These are phyloP conservation scores for Emmonsia crescens DNA, from an alignment of 2,329 filamentous ascomycete genomes.

Conservation along the genomic window DNA sequence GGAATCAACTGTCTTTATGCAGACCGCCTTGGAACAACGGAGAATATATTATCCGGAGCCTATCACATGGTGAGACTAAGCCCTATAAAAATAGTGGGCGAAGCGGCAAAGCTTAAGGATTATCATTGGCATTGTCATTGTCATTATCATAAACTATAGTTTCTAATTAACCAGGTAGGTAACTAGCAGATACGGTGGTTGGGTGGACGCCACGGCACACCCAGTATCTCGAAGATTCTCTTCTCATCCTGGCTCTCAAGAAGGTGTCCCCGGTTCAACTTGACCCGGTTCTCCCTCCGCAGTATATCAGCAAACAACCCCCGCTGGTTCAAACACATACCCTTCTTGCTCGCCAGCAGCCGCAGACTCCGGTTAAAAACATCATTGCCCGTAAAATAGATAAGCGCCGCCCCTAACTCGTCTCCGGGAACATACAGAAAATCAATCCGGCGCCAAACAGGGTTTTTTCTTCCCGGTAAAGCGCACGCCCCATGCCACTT, in stretches of 20 bases:
- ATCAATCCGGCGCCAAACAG: conserved; percentile 70
- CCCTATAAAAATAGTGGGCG: too few relatives aligned
- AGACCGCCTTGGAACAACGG: neutral
- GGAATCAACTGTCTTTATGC: neutral
- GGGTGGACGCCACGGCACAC: conserved; percentile 74
- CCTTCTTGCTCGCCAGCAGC: conserved; percentile 65
- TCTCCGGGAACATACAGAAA: conserved; percentile 69
- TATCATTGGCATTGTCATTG: neutral
- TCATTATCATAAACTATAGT: neutral
- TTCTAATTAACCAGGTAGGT: neutral
- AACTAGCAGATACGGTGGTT: conserved; percentile 60
- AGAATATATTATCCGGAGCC: neutral
- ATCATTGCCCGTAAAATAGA: conserved; percentile 96
- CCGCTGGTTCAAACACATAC: conserved; percentile 74
- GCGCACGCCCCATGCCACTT: conserved; percentile 86
- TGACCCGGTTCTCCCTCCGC: conserved; percentile 46
- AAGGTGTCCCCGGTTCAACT: conserved; percentile 56
- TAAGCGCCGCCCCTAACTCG: conserved; percentile 70
- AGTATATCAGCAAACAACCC: conserved; percentile 66
- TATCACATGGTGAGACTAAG: neutral
- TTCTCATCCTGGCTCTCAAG: conserved; percentile 66
- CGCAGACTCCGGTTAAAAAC: conserved; percentile 85
- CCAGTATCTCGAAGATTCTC: conserved; percentile 69
- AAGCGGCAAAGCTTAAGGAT: too few relatives aligned
- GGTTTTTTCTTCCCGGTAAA: conserved; percentile 41